These are phyloP conservation scores for Penicillium salamii DNA, from an alignment of 495 filamentous ascomycete species.

Conservation along the genomic window DNA sequence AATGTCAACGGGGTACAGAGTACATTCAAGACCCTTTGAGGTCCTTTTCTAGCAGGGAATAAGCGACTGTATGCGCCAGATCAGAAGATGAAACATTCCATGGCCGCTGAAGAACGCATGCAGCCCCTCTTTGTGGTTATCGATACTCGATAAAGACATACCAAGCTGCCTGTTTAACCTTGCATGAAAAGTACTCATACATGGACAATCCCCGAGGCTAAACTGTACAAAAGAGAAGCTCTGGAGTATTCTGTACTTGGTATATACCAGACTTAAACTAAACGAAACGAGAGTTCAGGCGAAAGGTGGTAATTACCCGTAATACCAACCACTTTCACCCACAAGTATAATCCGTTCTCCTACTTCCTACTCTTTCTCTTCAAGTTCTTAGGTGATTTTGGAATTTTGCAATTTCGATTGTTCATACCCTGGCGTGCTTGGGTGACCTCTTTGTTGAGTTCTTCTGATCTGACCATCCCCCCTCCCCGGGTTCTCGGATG, in stretches of 20 bases:
- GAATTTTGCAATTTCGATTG: background rate
- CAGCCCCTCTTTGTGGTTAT: conserved; percentile 10
- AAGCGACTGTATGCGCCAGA: too few relatives aligned
- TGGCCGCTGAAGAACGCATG: background rate
- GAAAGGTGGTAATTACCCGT: conserved; percentile 14
- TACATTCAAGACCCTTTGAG: too few relatives aligned
- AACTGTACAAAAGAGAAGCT: too few relatives aligned
- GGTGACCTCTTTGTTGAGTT: conserved; percentile 2
- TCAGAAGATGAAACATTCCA: conserved; percentile 3
- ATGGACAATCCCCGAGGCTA: too few relatives aligned
- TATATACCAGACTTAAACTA: too few relatives aligned
- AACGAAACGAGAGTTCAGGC: conserved; percentile 1
- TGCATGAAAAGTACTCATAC: background rate
- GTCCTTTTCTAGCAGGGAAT: too few relatives aligned
- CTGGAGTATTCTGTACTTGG: too few relatives aligned
- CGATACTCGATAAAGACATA: conserved; percentile 7
- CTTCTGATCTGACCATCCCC: conserved; percentile 4
- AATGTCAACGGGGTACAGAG: too few relatives aligned
- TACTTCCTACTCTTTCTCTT: conserved; percentile 10
- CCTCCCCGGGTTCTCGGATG: conserved; percentile 3
- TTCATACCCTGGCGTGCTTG: conserved; percentile 8
- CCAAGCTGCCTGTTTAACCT: too few relatives aligned
- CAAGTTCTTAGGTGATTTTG: background rate
- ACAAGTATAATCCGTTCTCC: conserved; percentile 18
- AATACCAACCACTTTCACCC: conserved; percentile 12